Percentiles rank a stretch among this genome's conserved stretches.
Conservation (phyloP, 257 asterid genomes). For the Plantago major region DNA sequence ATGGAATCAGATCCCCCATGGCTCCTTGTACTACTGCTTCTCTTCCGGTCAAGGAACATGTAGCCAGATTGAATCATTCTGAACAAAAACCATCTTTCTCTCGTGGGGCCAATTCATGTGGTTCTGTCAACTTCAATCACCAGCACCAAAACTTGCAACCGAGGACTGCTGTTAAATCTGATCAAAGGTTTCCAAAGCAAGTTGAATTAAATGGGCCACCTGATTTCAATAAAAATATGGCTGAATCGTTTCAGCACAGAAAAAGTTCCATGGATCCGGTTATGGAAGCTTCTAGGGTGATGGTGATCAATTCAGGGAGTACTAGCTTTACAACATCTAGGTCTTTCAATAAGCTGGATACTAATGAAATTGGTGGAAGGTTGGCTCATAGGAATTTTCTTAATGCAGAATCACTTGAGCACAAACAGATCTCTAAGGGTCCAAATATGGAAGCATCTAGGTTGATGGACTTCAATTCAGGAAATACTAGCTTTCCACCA, state of each 20-base stretch:
- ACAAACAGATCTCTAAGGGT: conserved; percentile 37
- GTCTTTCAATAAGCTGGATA: conserved; percentile 43
- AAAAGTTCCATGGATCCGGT: conserved; percentile 36
- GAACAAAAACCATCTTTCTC: conserved; percentile 46
- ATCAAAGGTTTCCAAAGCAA: conserved; percentile 44
- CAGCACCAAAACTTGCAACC: conserved; percentile 47
- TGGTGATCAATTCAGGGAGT: conserved; percentile 39
- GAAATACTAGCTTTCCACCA: conserved; percentile 34
- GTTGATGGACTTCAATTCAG: conserved; percentile 36
- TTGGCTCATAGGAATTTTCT: conserved; percentile 39
- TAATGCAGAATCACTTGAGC: conserved; percentile 22
- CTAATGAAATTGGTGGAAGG: conserved; percentile 32
- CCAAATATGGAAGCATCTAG: conserved; percentile 40
- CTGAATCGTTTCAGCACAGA: conserved; percentile 32
- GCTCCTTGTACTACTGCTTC: conserved; percentile 24
- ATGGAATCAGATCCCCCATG: conserved; percentile 36
- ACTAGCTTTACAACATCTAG: conserved; percentile 38
- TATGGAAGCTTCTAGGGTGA: conserved; percentile 35
- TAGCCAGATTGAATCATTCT: conserved; percentile 35
- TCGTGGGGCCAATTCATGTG: conserved; percentile 33
- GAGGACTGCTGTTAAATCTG: conserved; percentile 40
- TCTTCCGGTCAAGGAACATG: conserved; percentile 28
- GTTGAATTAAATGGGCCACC: conserved; percentile 53
- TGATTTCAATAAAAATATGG: conserved; percentile 31
- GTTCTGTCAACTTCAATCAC: conserved; percentile 32